Conservation (phyloP, 108 stramenopile genomes). For the Schizochytrium sp. region DNA sequence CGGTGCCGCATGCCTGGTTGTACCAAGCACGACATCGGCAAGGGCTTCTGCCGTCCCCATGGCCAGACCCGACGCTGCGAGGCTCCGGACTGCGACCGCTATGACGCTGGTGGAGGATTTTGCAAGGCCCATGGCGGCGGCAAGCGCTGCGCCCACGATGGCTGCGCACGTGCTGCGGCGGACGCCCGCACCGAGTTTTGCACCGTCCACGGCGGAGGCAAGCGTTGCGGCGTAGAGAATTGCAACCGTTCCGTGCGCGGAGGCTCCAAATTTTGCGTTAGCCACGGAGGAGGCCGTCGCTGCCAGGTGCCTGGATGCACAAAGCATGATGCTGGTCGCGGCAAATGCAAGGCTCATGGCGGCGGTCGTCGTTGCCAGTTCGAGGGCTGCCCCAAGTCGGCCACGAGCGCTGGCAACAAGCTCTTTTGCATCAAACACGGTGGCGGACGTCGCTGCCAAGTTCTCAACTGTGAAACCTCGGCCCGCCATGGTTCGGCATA, state of each 20-base stretch:
- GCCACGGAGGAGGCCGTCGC: constrained; percentile 90
- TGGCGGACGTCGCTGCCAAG: constrained; percentile 77
- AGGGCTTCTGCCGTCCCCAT: not conserved
- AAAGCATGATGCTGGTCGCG: constrained; percentile 42
- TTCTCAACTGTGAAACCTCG: not conserved
- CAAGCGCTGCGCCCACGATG: constrained; percentile 42
- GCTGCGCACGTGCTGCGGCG: constrained; percentile 81
- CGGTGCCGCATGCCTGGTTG: constrained; percentile 49
- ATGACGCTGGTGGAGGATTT: not conserved
- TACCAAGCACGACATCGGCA: not conserved
- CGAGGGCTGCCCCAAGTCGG: not conserved
- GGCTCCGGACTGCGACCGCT: not conserved
- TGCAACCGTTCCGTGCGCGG: constrained; percentile 92
- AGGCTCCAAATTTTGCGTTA: constrained; percentile 79
- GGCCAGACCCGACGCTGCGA: not conserved
- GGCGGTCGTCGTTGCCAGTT: not conserved
- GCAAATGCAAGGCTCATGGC: constrained; percentile 7
- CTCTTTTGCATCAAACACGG: constrained; percentile 93
- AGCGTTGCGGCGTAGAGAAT: constrained; percentile 76
- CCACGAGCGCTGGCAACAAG: not conserved
- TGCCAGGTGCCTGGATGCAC: constrained; percentile 75
- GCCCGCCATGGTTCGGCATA: not conserved
- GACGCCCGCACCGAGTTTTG: constrained; percentile 83
- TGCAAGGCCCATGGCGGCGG: constrained; percentile 16
- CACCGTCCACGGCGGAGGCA: constrained; percentile 90